Base-by-base conservation (phyloP, 148 eudicot species). In the Chenopodium suecicum region DNA sequence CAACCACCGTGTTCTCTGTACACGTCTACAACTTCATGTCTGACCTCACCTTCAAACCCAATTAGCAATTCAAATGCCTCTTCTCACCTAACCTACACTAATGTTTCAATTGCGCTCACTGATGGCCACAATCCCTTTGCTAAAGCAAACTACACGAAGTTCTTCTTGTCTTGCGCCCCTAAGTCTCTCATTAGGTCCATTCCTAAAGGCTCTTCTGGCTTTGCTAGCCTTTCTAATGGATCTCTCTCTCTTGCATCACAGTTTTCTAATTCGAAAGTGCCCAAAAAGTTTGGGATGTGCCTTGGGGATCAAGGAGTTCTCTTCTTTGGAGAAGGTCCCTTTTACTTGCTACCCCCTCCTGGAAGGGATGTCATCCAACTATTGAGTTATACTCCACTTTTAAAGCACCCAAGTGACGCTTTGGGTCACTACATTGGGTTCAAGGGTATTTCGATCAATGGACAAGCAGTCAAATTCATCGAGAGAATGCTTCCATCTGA, bases 11-110 rank as follows among this genome's bases (percentile, higher is more conserved):
- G 62, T 16, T 22, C 62, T 13, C 4, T 56, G 22, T 17, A 56
- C 62, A 56, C 19, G 22, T 5, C 62, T 56, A 56, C 20, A 56
- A 16, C 62, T 56, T 13, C 62, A 56, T 56, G 46, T 34, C 25
- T 72, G 71, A 50, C 81, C 85, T 63, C 56, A 77, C 17, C 78
- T 79, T 4, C n/a, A 83, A 79, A 41, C 77, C 62, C 62, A 19
- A 13, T 17, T 56, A 56, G 17, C 62, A 56, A 56, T 56, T 14
- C 7, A 56, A 14, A 14, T 56, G 62, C 62, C 62, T 56, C 62
- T 17, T 56, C 62, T 14, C 62, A 56, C 20, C 22, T 56, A 56
- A 56, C 62, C 22, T 56, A 56, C 6, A 56, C 62, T 17, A 17
- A 56, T 56, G 62, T 56, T 56, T 56, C 62, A 56, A 56, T 56